A percentile compares a stretch with the other conserved stretches of the same genome.
Conservation (phyloP, 75 land plant species). For the Pinus tabuliformis region DNA sequence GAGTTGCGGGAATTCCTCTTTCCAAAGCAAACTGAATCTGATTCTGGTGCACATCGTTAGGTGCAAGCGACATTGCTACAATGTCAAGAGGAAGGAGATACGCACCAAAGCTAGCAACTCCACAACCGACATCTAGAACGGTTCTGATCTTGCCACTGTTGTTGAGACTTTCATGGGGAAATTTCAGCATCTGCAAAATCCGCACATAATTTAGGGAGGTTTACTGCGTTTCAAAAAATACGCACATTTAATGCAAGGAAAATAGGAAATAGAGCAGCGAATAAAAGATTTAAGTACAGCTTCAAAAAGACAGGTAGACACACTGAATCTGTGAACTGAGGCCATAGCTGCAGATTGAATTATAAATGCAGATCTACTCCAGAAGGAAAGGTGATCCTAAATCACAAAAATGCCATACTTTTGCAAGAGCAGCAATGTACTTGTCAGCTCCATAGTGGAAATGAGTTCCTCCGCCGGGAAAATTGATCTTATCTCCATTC, state of each 20-base stretch:
- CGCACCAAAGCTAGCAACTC: conserved; percentile 93
- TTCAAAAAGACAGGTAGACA: background rate
- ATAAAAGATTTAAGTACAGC: background rate
- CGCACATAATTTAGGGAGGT: background rate
- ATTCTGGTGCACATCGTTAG: conserved; percentile 88
- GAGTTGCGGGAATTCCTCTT: conserved; percentile 87
- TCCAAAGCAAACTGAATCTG: conserved; percentile 89
- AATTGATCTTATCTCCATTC: conserved; percentile 80
- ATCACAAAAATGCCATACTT: conserved; percentile 31
- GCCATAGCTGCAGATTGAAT: background rate
- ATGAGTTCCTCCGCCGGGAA: conserved; percentile 95
- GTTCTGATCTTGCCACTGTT: conserved; percentile 68
- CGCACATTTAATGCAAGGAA: background rate
- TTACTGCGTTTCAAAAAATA: background rate
- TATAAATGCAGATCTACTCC: background rate
- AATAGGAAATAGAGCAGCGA: background rate
- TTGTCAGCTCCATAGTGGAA: conserved; percentile 94
- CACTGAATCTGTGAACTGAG: background rate
- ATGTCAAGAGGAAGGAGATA: conserved; percentile 73
- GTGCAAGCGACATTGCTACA: conserved; percentile 83
- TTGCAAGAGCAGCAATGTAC: conserved; percentile 69
- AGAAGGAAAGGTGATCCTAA: background rate
- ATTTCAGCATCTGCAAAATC: conserved; percentile 67
- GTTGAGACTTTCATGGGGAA: conserved; percentile 54
- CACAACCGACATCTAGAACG: conserved; percentile 87